These are phyloP conservation scores for Pichia cephalocereana DNA, from an alignment of 805 yeast genomes.

Conservation along the genomic window DNA sequence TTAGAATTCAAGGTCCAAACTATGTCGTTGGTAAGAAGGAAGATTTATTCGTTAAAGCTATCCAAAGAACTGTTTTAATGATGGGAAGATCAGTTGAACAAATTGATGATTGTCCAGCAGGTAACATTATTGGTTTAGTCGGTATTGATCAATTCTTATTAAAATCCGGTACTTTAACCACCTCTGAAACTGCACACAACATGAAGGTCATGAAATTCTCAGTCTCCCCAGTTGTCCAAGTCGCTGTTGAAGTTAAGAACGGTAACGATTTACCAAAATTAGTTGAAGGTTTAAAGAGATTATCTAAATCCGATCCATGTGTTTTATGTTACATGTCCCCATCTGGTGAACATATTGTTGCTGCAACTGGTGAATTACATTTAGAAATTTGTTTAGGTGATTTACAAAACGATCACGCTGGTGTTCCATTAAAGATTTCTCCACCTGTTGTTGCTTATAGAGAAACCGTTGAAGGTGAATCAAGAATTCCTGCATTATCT, in stretches of 20 bases:
- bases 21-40: slow-evolving; percentile 98
- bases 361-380: slow-evolving; percentile 99
- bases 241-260: slow-evolving; percentile 99
- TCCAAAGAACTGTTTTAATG: slow-evolving; percentile 99
- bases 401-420: slow-evolving; percentile 98
- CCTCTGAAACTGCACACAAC: slow-evolving; percentile 95
- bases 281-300: slow-evolving; percentile 99
- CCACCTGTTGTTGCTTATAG: slow-evolving; percentile 98
- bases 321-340: slow-evolving; percentile 79
- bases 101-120: slow-evolving; percentile 99
- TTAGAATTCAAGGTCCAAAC: slow-evolving; percentile 99
- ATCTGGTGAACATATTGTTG: slow-evolving; percentile 99
- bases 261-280: slow-evolving; percentile 99
- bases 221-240: slow-evolving; percentile 99
- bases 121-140: slow-evolving; percentile 99
- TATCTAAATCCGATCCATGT: slow-evolving; percentile 99
- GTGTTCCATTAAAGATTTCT: slow-evolving; percentile 95
- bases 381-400: slow-evolving; percentile 95
- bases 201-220: slow-evolving; percentile 99
- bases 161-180: slow-evolving; percentile 98
- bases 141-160: slow-evolving; percentile 99
- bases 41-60: slow-evolving; percentile 91
- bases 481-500: slow-evolving; percentile 92
- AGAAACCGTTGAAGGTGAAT: slow-evolving; percentile 93
- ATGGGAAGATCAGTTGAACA: slow-evolving; percentile 99